Evolutionary conservation across 23 red algal species (phyloP), one percentile per base, ranked within the genome.

Genomic region (Porphyridium purpureum): DNA sequence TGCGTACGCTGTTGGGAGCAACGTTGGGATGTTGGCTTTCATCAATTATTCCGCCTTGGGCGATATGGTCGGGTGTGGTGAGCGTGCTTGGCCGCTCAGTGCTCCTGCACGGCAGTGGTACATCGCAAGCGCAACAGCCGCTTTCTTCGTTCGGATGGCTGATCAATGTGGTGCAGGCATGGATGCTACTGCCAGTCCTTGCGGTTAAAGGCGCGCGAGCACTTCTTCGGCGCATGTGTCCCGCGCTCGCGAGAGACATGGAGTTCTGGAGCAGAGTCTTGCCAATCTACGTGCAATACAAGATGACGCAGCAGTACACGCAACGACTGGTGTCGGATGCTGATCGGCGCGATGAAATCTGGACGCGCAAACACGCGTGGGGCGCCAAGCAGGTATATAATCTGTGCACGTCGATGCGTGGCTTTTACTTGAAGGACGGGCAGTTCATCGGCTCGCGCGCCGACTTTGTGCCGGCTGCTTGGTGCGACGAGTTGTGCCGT

Each of bases 341-440:
- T 40, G 50, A 69, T 17, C 38, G 38, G 5, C 35, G 57, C 23
- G 53, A 28, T 6, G 59, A 70, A 33, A 29, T 69, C 4, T 94
- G 87, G 87, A 59, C 60, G 31, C 49, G 34, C 24, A 69, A 76
- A 5, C 87, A 94, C 48, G 31, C 49, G 27, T 94, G 87, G 87
- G 87, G 70, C 24, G 71, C 64, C 24, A 61, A 79, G 55, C 70
- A 74, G 29, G 79, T 84, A 47, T 75, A 84, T 42, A 38, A 62
- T 21, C 53, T 81, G 69, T 94, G 87, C 53, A 69, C 80, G 7
- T 76, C 83, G 35, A 26, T 94, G 27, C 62, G 87, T 7, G 87
- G 87, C 49, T 76, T 76, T 50, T 94, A 83, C 54, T 46, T 94
- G 21, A 94, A 94, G 47, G 77, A 94, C 59, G 87, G 87, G 7